phyloP scores from a whole-genome alignment of 352 stramenopile genomes.

The Globisporangium paroecandrum region DNA sequence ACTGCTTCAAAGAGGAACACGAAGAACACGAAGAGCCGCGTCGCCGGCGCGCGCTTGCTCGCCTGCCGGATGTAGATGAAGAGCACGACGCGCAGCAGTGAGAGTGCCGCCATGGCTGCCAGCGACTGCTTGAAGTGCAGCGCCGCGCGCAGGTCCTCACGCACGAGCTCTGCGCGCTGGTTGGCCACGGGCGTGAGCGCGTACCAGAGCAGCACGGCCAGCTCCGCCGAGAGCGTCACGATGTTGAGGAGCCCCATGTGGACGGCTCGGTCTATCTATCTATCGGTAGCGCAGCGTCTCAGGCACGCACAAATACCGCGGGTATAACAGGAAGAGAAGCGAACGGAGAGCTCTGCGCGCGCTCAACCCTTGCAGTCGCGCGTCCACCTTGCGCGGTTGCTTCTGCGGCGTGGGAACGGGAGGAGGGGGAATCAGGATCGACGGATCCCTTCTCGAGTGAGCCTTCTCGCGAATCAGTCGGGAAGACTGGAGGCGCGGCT shows the following conservation, averaged over 20 bases:
- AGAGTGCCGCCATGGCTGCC: constrained; percentile 46
- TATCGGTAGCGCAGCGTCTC: neutral
- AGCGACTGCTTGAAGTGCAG: constrained; percentile 70
- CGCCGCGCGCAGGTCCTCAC: constrained; percentile 30
- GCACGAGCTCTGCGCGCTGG: constrained; percentile 28
- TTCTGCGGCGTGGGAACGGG: constrained; percentile 1
- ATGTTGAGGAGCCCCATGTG: constrained; percentile 70
- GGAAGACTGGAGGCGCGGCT: neutral
- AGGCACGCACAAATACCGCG: neutral
- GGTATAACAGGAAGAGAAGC: neutral
- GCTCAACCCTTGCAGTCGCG: neutral
- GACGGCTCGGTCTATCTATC: neutral
- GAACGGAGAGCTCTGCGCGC: neutral
- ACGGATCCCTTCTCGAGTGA: neutral
- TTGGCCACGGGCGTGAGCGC: constrained; percentile 34
- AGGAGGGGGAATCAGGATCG: constrained; percentile 2
- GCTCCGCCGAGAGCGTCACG: constrained; percentile 50
- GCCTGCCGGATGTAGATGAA: constrained; percentile 68
- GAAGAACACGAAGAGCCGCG: constrained; percentile 76
- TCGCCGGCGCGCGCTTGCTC: constrained; percentile 71
- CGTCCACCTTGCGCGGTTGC: neutral
- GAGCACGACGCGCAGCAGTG: constrained; percentile 44
- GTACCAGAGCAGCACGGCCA: constrained; percentile 61
- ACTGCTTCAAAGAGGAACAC: constrained; percentile 59
- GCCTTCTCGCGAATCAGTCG: constrained; percentile 6